Evolutionary conservation across 1,284 basidiomycete genomes (phyloP), one percentile per base, ranked within the genome.

Genomic region (Rhodotorula mucilaginosa): DNA sequence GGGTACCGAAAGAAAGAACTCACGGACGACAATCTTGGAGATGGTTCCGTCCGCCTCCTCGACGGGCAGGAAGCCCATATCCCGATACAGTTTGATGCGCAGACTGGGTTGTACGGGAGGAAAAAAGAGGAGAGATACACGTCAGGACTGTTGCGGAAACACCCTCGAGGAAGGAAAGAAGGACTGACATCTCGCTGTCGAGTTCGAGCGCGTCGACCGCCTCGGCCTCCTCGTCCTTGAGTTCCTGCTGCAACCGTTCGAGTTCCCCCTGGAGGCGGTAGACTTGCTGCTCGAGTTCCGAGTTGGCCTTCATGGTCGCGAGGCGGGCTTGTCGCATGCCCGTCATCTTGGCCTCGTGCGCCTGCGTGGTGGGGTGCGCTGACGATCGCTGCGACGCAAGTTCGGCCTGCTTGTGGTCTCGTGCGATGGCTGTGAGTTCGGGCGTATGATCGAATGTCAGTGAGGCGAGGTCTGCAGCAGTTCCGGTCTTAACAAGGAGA

Each of bases 11-110:
- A 34, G 31, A 34, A 34, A 34, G 31, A 44, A 66, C 74, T 34
- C 23, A 69, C 74, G 74, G 47, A 76, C 74, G 66, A 76, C 63
- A 26, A 76, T 49, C 59, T 72, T 74, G 57, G 60, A 56, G 57
- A 64, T 68, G 31, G 62, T 48, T 39, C 74, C 74, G 49, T 67
- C 56, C 54, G 39, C 39, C n/a, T 74, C 65, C 46, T 74, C 68
- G 47, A 72, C 39, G 1, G 74, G 74, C 2, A 70, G 73, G 73
- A 76, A 76, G 10, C 75, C 75, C 52, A 74, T 51, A 47, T 73
- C 69, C 26, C 73, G 68, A 60, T 72, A 76, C 49, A 76, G 48
- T 57, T 74, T 74, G 47, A 74, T 56, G 19, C 70, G 65, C 0
- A 76, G 64, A 0, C 72, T 76, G 65, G n/a, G 23, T 0, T 0